phyloP scores from a whole-genome alignment of 2,329 filamentous ascomycete species.

The Aspergillus cejpii region DNA sequence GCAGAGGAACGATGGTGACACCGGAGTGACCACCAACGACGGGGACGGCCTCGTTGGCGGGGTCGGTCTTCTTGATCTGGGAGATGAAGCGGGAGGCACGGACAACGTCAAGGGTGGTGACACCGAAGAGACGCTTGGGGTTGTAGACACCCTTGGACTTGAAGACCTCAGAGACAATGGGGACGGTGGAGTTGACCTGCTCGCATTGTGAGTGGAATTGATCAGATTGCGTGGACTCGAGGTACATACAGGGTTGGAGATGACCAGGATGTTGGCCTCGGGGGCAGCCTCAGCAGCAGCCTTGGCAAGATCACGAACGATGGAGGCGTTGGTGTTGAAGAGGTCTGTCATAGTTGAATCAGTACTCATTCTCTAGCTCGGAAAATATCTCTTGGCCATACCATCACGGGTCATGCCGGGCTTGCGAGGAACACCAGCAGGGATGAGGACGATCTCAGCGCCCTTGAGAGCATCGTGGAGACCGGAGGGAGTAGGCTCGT shows the following conservation, averaged over 20 bases:
- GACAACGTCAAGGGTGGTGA: slow-evolving; percentile 98
- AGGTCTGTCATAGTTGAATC: slow-evolving; percentile 55
- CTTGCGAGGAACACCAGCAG: slow-evolving; percentile 97
- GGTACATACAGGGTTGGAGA: slow-evolving; percentile 76
- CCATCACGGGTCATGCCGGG: slow-evolving; percentile 98
- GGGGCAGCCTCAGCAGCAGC: slow-evolving; percentile 81
- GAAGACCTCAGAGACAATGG: slow-evolving; percentile 95
- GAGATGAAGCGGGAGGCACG: slow-evolving; percentile 97
- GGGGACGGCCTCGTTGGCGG: slow-evolving; percentile 85
- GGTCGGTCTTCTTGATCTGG: slow-evolving; percentile 85
- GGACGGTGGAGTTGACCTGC: slow-evolving; percentile 94
- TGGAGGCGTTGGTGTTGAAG: slow-evolving; percentile 99
- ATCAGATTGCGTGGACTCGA: not conserved
- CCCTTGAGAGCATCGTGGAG: slow-evolving; percentile 75
- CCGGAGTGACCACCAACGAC: slow-evolving; percentile 96
- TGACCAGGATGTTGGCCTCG: slow-evolving; percentile 92
- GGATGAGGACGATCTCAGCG: slow-evolving; percentile 91
- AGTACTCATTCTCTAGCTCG: slow-evolving; percentile 1
- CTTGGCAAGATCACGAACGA: slow-evolving; percentile 97
- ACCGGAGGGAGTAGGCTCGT: slow-evolving; percentile 68
- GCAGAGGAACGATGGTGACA: slow-evolving; percentile 95
- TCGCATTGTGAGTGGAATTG: slow-evolving; percentile 5
- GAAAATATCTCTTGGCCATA: slow-evolving; percentile 33
- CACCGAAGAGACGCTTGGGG: slow-evolving; percentile 97
- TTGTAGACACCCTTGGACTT: slow-evolving; percentile 95